These are phyloP conservation scores for Raphanus raphanistrum DNA, from an alignment of 345 rosid genomes.

Conservation along the genomic window DNA sequence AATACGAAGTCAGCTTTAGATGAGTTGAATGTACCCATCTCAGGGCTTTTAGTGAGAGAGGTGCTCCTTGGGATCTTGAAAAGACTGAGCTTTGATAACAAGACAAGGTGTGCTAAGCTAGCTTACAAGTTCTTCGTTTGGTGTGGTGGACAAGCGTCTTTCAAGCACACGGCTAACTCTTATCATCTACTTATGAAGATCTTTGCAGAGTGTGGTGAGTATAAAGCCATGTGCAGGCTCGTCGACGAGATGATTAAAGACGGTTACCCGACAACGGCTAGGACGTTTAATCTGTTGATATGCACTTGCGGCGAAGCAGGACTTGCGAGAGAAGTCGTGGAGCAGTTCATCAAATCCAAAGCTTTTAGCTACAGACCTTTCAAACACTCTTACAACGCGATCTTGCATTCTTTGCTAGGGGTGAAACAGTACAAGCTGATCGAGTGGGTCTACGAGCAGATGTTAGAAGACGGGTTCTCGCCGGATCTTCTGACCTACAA, in stretches of 20 bases:
- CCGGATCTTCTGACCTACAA: conserved; percentile 77
- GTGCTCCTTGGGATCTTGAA: conserved; percentile 73
- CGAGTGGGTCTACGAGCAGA: conserved; percentile 81
- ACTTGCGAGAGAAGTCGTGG: conserved; percentile 63
- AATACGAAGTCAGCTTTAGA: conserved; percentile 56
- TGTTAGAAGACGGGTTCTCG: conserved; percentile 59
- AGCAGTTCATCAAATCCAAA: conserved; percentile 77
- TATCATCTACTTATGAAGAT: conserved; percentile 84
- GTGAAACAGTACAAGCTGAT: conserved; percentile 72
- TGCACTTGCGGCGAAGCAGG: conserved; percentile 81
- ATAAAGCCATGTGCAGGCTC: conserved; percentile 84
- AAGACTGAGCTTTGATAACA: conserved; percentile 43
- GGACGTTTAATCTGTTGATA: conserved; percentile 76
- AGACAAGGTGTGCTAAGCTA: conserved; percentile 63
- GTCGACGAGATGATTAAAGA: conserved; percentile 86
- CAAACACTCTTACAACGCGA: conserved; percentile 76
- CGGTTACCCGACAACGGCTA: conserved; percentile 70
- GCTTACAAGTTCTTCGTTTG: conserved; percentile 83
- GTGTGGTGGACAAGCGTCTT: conserved; percentile 58
- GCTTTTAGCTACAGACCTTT: conserved; percentile 74
- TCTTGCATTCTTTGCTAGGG: conserved; percentile 56
- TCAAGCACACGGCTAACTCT: conserved; percentile 55
- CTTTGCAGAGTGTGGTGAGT: conserved; percentile 74
- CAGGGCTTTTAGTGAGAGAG: conserved; percentile 75
- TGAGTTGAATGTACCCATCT: conserved; percentile 58